Evolutionary conservation across 805 yeast genomes (phyloP), one percentile per base, ranked within the genome.

Genomic region (Suhomyces tanzawaensis): DNA sequence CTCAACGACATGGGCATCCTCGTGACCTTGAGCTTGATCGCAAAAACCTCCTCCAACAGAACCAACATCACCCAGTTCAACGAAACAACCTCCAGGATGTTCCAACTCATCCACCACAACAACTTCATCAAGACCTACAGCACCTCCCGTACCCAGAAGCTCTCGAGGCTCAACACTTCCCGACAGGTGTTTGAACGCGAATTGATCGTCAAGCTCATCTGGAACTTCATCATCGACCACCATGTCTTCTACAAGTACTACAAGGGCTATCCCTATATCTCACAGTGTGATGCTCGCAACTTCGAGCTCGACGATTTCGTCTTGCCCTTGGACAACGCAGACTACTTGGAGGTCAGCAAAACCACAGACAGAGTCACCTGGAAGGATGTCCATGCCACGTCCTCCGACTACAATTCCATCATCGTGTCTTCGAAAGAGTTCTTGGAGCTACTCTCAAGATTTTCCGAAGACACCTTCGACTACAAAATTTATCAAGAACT

Each of bases 1-100:
- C 49, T 60, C 21, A 53, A 53, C 32, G 55, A 55, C 16, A 45
- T 58, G 24, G 64, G 62, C 7, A 50, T 58, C 48, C 33, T 60
- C 6, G 32, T 56, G 12, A 46, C 55, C 21, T 53, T 45, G 24
- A 36, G 45, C n/a, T 46, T 60, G 35, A 29, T 49, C 12, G 35
- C 49, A 7, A 52, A 49, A 12, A 42, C 49, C 2, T 36, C 45
- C 4, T 17, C 36, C 6, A 37, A 52, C 7, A 24, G 37, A 25
- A 34, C 35, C 36, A 44, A 47, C 33, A 35, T 43, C 1, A 27
- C 32, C 6, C 37, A 43, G 17, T 34, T 47, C 6, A 36, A 39
- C 15, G 52, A 51, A 7, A 36, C 47, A 21, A 44, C 44, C 31
- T 27, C 39, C 18, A 51, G 46, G 34, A 51, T 57, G 4, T 51